A percentile compares a stretch with the other conserved stretches of the same genome.
These are phyloP conservation scores for Trifolium repens DNA, from an alignment of 306 rosid species.

Conservation along the genomic window DNA sequence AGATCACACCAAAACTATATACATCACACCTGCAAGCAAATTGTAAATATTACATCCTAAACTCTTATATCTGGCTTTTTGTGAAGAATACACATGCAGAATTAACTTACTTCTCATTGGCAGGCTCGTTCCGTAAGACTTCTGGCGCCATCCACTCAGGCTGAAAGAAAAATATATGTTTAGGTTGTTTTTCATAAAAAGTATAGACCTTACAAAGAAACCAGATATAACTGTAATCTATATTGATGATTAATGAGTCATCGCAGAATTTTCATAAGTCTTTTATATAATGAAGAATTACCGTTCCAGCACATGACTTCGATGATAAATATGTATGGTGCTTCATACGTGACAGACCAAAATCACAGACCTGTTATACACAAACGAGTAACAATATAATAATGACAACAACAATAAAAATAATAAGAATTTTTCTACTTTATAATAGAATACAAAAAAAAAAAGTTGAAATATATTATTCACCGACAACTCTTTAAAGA, in stretches of 20 bases:
- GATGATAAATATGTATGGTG: conserved; percentile 94
- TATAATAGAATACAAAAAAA: conserved; percentile 30
- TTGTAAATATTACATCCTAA: conserved; percentile 33
- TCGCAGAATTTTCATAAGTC: conserved; percentile 26
- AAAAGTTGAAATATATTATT: neutral
- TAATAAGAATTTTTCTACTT: neutral
- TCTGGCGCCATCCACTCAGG: conserved; percentile 99
- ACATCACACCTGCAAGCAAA: conserved; percentile 91
- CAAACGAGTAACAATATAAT: neutral
- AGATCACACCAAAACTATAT: conserved; percentile 95
- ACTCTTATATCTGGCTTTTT: conserved; percentile 23
- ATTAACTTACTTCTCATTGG: conserved; percentile 84
- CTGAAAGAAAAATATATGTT: conserved; percentile 59
- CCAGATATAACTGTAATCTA: conserved; percentile 10
- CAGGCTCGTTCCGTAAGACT: conserved; percentile 92
- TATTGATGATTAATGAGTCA: conserved; percentile 18
- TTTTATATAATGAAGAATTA: conserved; percentile 48
- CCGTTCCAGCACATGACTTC: conserved; percentile 99
- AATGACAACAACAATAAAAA: neutral
- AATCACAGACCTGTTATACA: conserved; percentile 83
- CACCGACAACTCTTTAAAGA: neutral
- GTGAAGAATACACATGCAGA: conserved; percentile 10
- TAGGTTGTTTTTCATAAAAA: conserved; percentile 19
- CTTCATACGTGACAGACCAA: conserved; percentile 94
- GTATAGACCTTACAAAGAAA: conserved; percentile 28